Percentiles rank a stretch among this genome's conserved stretches.
phyloP scores from a whole-genome alignment of 371 early-diverging fungal species.

The Ordospora pajunii region DNA sequence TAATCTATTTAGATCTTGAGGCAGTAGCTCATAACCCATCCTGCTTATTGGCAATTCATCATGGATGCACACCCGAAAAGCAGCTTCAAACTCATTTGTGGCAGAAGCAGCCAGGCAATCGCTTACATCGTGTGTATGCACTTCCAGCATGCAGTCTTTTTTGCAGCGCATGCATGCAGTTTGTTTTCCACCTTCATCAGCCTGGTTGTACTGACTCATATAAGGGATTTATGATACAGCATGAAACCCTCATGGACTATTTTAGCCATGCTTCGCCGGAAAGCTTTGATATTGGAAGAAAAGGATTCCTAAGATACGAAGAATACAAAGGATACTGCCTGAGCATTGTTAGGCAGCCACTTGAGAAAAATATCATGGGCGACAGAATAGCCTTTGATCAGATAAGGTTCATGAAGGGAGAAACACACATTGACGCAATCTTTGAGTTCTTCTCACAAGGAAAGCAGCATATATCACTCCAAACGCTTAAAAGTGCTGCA shows the following conservation, averaged over 20 bases:
- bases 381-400: not conserved
- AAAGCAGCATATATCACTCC: not conserved
- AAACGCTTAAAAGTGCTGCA: not conserved
- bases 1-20: constrained; percentile 31
- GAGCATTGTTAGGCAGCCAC: not conserved
- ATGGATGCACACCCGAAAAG: not conserved
- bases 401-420: not conserved
- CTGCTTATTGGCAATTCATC: not conserved
- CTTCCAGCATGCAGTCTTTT: too few relatives aligned
- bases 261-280: not conserved
- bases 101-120: too few relatives aligned
- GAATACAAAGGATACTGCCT: constrained; percentile 7
- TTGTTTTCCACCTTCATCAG: too few relatives aligned
- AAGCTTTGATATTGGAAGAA: constrained; percentile 25
- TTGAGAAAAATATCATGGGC: not conserved
- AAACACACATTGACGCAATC: not conserved
- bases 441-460: constrained; percentile 5
- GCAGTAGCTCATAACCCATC: not conserved
- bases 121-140: too few relatives aligned
- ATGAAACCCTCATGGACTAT: too few relatives aligned
- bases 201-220: too few relatives aligned
- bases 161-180: too few relatives aligned
- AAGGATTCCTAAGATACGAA: constrained; percentile 18
- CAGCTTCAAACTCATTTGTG: not conserved
- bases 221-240: too few relatives aligned